phyloP scores from a whole-genome alignment of 805 yeast species.

The Cyberlindnera nakhonratchasimensis region DNA sequence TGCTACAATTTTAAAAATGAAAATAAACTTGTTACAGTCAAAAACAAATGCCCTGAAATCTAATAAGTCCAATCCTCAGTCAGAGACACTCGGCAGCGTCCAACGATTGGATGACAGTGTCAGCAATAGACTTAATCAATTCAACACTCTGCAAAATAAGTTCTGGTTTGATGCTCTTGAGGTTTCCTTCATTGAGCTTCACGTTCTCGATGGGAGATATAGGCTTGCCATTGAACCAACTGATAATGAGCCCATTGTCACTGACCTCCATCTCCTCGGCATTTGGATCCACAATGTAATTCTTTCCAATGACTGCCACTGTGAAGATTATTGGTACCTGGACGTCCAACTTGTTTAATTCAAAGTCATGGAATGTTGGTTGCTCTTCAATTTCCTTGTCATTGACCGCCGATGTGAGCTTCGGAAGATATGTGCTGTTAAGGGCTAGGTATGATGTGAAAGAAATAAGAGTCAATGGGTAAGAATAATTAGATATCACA shows the following conservation, averaged over 20 bases:
- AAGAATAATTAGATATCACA: conserved; percentile 70
- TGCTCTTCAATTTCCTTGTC: conserved; percentile 70
- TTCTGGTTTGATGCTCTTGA: conserved; percentile 52
- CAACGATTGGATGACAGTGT: conserved; percentile 43
- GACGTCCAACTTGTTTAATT: conserved; percentile 57
- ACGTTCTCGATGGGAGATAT: conserved; percentile 71
- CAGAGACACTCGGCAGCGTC: conserved; percentile 14
- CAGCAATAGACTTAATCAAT: conserved; percentile 59
- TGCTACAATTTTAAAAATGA: neutral
- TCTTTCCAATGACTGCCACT: conserved; percentile 66
- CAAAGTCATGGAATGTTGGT: conserved; percentile 87
- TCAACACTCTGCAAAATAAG: conserved; percentile 52
- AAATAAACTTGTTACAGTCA: neutral
- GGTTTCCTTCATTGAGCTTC: conserved; percentile 49
- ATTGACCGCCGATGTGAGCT: conserved; percentile 63
- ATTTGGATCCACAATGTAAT: conserved; percentile 78
- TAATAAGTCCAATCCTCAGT: too few species aligned
- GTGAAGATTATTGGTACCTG: conserved; percentile 77
- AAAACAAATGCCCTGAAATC: neutral
- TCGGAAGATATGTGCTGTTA: conserved; percentile 72
- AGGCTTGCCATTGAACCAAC: conserved; percentile 66
- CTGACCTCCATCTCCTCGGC: conserved; percentile 84
- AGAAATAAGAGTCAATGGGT: conserved; percentile 79
- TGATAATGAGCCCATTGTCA: conserved; percentile 75
- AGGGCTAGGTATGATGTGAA: conserved; percentile 80